Percentiles rank a stretch among this genome's conserved stretches.
These are phyloP conservation scores for Pichia cabralensis DNA, from an alignment of 805 yeast species.

Conservation along the genomic window DNA sequence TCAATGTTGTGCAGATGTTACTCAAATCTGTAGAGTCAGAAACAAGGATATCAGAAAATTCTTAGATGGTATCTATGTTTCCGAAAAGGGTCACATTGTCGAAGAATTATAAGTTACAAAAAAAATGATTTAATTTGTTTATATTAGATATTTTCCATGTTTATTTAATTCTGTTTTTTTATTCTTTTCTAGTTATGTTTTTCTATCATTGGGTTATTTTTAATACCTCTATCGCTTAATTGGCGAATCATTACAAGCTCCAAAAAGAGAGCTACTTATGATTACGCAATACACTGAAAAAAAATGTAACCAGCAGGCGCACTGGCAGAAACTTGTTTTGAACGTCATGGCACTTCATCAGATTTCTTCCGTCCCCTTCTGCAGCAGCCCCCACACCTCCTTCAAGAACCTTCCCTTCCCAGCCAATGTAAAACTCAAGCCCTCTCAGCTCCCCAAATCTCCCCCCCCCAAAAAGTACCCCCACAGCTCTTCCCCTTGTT, in stretches of 20 bases:
- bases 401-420: too few relatives aligned
- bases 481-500: too few relatives aligned
- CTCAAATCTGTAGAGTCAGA: constrained; percentile 96
- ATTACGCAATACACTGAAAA: constrained; percentile 19
- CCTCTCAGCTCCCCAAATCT: too few relatives aligned
- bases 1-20: constrained; percentile 96
- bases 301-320: too few relatives aligned
- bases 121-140: not conserved
- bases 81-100: constrained; percentile 83
- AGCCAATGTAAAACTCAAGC: too few relatives aligned
- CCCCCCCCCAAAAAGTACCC: too few relatives aligned
- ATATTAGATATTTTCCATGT: not conserved
- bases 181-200: too few relatives aligned
- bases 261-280: constrained; percentile 25
- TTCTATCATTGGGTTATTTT: constrained; percentile 1
- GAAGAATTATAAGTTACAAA: constrained; percentile 27
- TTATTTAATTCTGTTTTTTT: not conserved
- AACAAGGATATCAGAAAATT: constrained; percentile 99
- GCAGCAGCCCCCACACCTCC: too few relatives aligned
- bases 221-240: too few relatives aligned
- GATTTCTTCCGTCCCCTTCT: too few relatives aligned
- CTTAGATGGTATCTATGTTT: constrained; percentile 99
- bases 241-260: constrained; percentile 28
- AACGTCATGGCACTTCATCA: constrained; percentile 7
- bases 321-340: too few relatives aligned